These are phyloP conservation scores for Sanghuangporus baumii DNA, from an alignment of 1,284 basidiomycete species.

Conservation along the genomic window DNA sequence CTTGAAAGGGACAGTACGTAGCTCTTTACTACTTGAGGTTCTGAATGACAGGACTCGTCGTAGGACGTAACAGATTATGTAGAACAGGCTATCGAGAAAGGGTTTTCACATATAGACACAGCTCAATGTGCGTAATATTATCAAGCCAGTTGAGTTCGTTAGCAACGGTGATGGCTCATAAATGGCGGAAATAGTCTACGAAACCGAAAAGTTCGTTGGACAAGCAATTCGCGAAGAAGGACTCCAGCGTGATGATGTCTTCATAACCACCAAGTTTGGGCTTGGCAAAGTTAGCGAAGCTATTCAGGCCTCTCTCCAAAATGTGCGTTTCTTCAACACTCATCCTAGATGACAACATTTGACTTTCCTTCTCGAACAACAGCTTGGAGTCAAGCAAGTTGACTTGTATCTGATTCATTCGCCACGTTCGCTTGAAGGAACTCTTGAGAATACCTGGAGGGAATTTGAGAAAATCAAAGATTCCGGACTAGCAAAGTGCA, in stretches of 20 bases:
- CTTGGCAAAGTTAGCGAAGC: conserved; percentile 36
- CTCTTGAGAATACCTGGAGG: conserved; percentile 55
- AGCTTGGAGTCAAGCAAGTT: conserved; percentile 65
- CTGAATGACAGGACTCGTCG: background rate
- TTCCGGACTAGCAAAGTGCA: conserved; percentile 54
- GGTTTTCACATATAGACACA: conserved; percentile 29
- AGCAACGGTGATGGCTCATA: conserved; percentile 8
- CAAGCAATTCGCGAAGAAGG: conserved; percentile 46
- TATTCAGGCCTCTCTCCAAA: conserved; percentile 34
- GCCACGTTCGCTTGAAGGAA: conserved; percentile 38
- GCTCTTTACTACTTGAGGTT: background rate
- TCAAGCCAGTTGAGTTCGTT: background rate
- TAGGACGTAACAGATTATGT: conserved; percentile 34
- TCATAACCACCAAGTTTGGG: conserved; percentile 54
- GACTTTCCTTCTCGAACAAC: background rate
- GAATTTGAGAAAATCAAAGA: conserved; percentile 62
- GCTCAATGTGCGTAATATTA: conserved; percentile 20
- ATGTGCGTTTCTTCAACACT: conserved; percentile 23
- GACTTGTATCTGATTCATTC: conserved; percentile 70
- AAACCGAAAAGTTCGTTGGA: conserved; percentile 47
- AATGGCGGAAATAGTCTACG: conserved; percentile 37
- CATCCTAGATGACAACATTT: background rate
- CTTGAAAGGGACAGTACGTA: conserved; percentile 32
- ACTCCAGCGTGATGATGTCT: conserved; percentile 41
- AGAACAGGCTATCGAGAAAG: conserved; percentile 27